phyloP scores from a whole-genome alignment of 2,329 filamentous ascomycete species.

The Trichoderma hamatum region DNA sequence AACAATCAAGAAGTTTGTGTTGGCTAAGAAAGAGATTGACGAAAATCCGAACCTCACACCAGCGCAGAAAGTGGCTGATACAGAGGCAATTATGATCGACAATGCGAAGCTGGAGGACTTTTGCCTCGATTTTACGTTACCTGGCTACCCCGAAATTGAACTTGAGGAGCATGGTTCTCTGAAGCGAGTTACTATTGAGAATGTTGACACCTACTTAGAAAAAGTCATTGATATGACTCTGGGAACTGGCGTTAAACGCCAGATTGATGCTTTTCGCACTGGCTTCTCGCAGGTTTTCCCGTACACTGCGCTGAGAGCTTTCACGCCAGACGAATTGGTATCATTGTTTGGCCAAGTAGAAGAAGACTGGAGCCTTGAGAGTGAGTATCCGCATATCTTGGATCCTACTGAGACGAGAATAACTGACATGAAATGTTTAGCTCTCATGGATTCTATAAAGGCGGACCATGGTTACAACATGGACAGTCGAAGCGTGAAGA shows the following conservation, averaged over 20 bases:
- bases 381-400: constrained; percentile 57
- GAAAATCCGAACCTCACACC: constrained; percentile 67
- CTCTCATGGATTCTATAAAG: constrained; percentile 97
- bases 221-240: constrained; percentile 90
- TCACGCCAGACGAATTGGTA: constrained; percentile 92
- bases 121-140: constrained; percentile 90
- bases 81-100: constrained; percentile 72
- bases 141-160: constrained; percentile 86
- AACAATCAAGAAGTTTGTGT: constrained; percentile 82
- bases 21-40: constrained; percentile 80
- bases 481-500: constrained; percentile 94
- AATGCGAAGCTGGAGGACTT: constrained; percentile 82
- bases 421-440: constrained; percentile 49
- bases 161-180: constrained; percentile 75
- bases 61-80: constrained; percentile 70
- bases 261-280: constrained; percentile 85
- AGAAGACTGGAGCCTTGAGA: constrained; percentile 97
- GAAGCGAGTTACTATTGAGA: constrained; percentile 79
- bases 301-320: constrained; percentile 87
- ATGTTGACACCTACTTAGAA: constrained; percentile 86
- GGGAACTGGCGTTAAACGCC: constrained; percentile 81
- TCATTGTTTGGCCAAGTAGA: constrained; percentile 91
- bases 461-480: constrained; percentile 98
- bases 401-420: neutral
- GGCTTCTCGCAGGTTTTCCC: constrained; percentile 97